phyloP scores from a whole-genome alignment of 495 filamentous ascomycete species.

The Penicillium pulvis region DNA sequence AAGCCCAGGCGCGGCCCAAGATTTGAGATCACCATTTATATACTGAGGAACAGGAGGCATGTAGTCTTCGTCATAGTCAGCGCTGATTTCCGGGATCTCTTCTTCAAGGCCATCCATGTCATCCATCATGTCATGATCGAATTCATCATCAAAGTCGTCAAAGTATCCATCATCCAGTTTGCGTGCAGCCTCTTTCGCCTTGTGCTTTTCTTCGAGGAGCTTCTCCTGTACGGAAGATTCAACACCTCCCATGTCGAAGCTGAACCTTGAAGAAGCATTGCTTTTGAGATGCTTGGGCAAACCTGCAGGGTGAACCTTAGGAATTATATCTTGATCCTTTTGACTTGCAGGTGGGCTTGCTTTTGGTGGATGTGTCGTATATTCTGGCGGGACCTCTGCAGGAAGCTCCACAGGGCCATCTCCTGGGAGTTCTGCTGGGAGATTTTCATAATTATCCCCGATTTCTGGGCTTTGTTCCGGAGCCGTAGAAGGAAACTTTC shows the following conservation, averaged over 20 bases:
- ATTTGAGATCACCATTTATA: slow-evolving; percentile 32
- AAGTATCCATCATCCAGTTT: slow-evolving; percentile 48
- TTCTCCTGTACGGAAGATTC: slow-evolving; percentile 79
- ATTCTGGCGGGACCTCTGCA: slow-evolving; percentile 4
- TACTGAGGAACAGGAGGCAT: slow-evolving; percentile 26
- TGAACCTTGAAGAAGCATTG: slow-evolving; percentile 78
- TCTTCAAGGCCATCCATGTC: slow-evolving; percentile 76
- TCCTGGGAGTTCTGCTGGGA: slow-evolving; percentile 7
- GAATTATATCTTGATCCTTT: slow-evolving; percentile 40
- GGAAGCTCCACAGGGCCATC: slow-evolving; percentile 10
- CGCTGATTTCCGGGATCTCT: slow-evolving; percentile 73
- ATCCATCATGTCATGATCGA: slow-evolving; percentile 69
- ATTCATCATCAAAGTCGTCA: slow-evolving; percentile 57
- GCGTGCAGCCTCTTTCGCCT: slow-evolving; percentile 62
- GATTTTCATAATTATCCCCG: slow-evolving; percentile 11
- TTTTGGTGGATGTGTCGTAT: slow-evolving; percentile 1
- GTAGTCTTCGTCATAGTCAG: slow-evolving; percentile 54
- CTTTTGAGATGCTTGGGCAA: slow-evolving; percentile 78
- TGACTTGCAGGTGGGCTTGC: slow-evolving; percentile 10
- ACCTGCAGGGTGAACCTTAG: slow-evolving; percentile 42
- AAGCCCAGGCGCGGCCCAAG: slow-evolving; percentile 38
- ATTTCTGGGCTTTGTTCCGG: slow-evolving; percentile 28
- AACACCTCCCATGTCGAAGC: slow-evolving; percentile 82
- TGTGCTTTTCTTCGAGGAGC: slow-evolving; percentile 81
- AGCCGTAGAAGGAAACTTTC: slow-evolving; percentile 48